These are phyloP conservation scores for Saposhnikovia divaricata DNA, from an alignment of 129 eudicot species.

Conservation along the genomic window DNA sequence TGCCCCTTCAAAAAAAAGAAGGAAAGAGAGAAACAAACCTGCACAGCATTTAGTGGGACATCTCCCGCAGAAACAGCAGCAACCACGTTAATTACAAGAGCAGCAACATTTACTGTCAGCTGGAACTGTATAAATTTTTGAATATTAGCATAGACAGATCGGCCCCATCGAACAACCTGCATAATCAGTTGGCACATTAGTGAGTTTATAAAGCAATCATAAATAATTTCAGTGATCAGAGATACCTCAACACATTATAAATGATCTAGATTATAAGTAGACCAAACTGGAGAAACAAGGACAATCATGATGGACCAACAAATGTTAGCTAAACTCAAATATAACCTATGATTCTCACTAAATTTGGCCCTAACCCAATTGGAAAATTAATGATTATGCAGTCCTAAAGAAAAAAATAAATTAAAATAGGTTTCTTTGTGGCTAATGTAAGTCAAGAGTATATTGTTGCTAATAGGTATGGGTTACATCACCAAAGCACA, in stretches of 20 bases:
- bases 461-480: background rate
- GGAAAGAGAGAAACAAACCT: slow-evolving; percentile 22
- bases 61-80: slow-evolving; percentile 54
- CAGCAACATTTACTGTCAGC: slow-evolving; percentile 46
- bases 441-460: background rate
- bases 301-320: background rate
- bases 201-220: background rate
- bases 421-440: background rate
- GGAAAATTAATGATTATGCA: background rate
- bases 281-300: background rate
- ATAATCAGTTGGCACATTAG: background rate
- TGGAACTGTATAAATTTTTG: slow-evolving; percentile 59
- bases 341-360: background rate
- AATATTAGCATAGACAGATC: slow-evolving; percentile 84
- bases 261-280: background rate
- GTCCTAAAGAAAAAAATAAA: background rate
- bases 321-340: background rate
- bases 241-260: background rate
- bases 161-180: slow-evolving; percentile 88
- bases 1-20: background rate
- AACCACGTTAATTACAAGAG: slow-evolving; percentile 44
- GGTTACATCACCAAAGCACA: background rate
- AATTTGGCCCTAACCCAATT: background rate
- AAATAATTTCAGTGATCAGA: background rate
- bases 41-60: slow-evolving; percentile 56